Conservation (phyloP, 1,284 basidiomycete genomes). For the Flammula alnicola region DNA sequence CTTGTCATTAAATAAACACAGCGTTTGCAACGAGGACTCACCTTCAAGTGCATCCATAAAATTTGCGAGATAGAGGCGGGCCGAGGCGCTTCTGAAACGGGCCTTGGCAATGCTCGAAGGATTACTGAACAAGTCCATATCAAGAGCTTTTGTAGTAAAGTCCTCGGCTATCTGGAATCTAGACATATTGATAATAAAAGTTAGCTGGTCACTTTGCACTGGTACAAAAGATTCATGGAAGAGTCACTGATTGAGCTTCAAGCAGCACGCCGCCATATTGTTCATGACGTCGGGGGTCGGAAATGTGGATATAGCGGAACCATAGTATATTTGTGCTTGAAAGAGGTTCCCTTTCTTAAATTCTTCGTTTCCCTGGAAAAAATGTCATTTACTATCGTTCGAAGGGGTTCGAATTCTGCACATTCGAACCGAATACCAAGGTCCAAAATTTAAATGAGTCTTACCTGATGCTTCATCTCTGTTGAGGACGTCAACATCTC, state of each 20-base stretch:
- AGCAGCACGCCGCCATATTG: conserved; percentile 10
- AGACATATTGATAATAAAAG: too few species aligned
- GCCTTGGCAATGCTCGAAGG: conserved; percentile 6
- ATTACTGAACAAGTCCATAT: conserved; percentile 10
- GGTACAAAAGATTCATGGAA: neutral
- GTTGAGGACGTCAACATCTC: conserved; percentile 16
- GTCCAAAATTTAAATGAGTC: neutral
- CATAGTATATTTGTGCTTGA: conserved; percentile 6
- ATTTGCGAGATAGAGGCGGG: conserved; percentile 10
- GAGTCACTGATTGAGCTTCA: conserved; percentile 7
- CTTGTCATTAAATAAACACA: neutral
- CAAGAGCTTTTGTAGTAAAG: conserved; percentile 8
- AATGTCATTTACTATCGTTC: too few species aligned
- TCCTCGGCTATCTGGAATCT: conserved; percentile 10
- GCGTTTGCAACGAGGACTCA: neutral
- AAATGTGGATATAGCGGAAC: conserved; percentile 5
- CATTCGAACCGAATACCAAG: too few species aligned
- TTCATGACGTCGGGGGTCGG: conserved; percentile 16
- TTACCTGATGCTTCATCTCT: conserved; percentile 5
- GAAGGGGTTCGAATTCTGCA: too few species aligned
- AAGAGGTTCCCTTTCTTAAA: conserved; percentile 5
- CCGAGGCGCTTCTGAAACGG: conserved; percentile 5
- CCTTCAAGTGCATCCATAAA: conserved; percentile 9
- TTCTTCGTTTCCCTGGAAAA: conserved; percentile 14
- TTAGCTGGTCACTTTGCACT: too few species aligned